Conservation (phyloP, 495 filamentous ascomycete species). For the Aspergillus hancockii region DNA sequence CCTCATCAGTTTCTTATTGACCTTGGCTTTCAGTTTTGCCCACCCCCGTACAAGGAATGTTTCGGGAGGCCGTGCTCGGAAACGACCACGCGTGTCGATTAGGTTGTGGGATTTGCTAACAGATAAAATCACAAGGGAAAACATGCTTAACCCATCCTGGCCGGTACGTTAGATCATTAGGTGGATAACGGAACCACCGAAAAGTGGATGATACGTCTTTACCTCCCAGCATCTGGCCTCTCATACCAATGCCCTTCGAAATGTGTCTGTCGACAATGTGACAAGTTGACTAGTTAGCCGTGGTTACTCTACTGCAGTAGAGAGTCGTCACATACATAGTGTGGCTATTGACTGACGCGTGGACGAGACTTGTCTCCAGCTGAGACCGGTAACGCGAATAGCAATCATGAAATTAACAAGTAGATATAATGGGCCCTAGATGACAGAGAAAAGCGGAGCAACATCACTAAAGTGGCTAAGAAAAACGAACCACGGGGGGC, state of each 20-base stretch:
- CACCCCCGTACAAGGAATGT: slow-evolving; percentile 1
- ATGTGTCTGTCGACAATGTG: background rate
- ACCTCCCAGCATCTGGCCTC: background rate
- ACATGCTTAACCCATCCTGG: background rate
- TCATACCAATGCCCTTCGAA: background rate
- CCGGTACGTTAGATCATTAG: background rate
- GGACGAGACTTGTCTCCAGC: slow-evolving; percentile 4
- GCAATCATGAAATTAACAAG: background rate
- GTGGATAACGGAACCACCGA: background rate
- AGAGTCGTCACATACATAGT: background rate
- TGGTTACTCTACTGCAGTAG: background rate
- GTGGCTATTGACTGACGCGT: background rate
- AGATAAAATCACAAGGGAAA: slow-evolving; percentile 4
- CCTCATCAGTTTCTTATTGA: background rate
- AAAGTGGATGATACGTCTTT: background rate
- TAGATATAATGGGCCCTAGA: background rate
- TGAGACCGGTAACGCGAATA: slow-evolving; percentile 3
- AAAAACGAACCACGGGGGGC: slow-evolving; percentile 23
- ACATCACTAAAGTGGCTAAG: background rate
- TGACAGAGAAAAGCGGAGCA: slow-evolving; percentile 4
- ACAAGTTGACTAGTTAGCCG: background rate
- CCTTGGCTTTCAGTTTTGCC: background rate
- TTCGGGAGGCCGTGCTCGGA: slow-evolving; percentile 16
- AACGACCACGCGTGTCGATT: slow-evolving; percentile 21
- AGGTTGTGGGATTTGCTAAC: slow-evolving; percentile 6